Conservation (phyloP, 2,329 filamentous ascomycete species). For the Parascedosporium putredinis region DNA sequence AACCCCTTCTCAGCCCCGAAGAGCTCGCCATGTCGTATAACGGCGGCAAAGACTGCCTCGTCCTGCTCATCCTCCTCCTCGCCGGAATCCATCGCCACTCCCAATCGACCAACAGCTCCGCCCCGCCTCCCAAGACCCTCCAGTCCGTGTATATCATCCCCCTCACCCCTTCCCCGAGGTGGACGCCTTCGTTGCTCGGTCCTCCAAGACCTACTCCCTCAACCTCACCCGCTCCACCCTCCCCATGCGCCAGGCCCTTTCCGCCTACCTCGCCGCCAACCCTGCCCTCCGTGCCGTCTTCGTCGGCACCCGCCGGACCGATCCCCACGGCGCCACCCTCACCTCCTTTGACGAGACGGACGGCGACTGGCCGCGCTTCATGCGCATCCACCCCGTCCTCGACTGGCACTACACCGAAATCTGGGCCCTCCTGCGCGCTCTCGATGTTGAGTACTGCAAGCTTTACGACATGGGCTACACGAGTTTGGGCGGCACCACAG, state of each 20-base stretch:
- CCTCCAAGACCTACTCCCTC: conserved; percentile 61
- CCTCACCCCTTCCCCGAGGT: conserved; percentile 75
- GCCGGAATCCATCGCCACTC: conserved; percentile 40
- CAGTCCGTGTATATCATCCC: conserved; percentile 87
- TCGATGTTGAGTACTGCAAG: conserved; percentile 73
- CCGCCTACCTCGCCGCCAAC: conserved; percentile 59
- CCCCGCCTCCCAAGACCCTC: conserved; percentile 34
- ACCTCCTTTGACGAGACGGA: conserved; percentile 83
- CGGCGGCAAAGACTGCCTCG: conserved; percentile 94
- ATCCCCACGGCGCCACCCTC: conserved; percentile 63
- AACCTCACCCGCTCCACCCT: conserved; percentile 63
- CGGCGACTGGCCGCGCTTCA: conserved; percentile 79
- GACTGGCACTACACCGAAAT: conserved; percentile 97
- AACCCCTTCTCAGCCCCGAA: conserved; percentile 43
- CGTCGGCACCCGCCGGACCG: conserved; percentile 82
- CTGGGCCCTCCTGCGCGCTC: conserved; percentile 75
- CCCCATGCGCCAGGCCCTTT: conserved; percentile 74
- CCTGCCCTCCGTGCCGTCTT: conserved; percentile 65
- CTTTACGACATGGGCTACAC: conserved; percentile 87
- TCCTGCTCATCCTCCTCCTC: conserved; percentile 80
- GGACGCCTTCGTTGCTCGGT: conserved; percentile 66
- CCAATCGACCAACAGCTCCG: conserved; percentile 15
- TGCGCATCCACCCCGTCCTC: conserved; percentile 89
- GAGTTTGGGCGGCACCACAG: conserved; percentile 77
- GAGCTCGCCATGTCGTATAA: conserved; percentile 91